These are phyloP conservation scores for Calonectria leucothoes DNA, from an alignment of 2,329 filamentous ascomycete species.

Conservation along the genomic window DNA sequence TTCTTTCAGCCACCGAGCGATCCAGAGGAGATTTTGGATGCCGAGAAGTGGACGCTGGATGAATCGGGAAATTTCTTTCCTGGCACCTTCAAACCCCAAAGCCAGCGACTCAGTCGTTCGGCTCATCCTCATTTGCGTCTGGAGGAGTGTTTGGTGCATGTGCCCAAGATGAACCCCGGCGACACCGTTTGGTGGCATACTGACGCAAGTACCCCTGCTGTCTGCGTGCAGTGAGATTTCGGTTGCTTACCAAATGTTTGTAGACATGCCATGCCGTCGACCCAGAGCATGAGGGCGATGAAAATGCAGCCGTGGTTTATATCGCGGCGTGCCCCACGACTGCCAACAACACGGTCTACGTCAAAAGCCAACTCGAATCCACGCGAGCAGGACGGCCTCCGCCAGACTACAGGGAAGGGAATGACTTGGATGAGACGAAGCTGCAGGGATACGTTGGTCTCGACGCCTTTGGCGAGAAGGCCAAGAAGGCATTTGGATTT, in stretches of 20 bases:
- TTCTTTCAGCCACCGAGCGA: conserved; percentile 51
- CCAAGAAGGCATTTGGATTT: conserved; percentile 25
- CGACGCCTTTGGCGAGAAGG: conserved; percentile 12
- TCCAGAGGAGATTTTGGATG: conserved; percentile 47
- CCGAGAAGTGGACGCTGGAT: conserved; percentile 50
- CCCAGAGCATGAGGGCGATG: conserved; percentile 47
- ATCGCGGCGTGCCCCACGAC: conserved; percentile 52
- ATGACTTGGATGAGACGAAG: conserved; percentile 22
- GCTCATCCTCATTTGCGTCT: conserved; percentile 54
- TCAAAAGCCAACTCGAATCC: conserved; percentile 31
- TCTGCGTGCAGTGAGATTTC: background rate
- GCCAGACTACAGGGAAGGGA: conserved; percentile 15
- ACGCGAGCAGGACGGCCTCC: conserved; percentile 19
- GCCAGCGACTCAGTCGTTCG: conserved; percentile 32
- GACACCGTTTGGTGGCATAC: conserved; percentile 31
- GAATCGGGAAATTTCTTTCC: conserved; percentile 49
- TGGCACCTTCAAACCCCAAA: conserved; percentile 45
- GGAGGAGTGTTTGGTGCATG: conserved; percentile 50
- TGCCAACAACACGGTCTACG: conserved; percentile 34
- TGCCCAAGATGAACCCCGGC: conserved; percentile 41
- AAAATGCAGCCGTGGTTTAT: conserved; percentile 49
- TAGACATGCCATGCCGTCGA: conserved; percentile 54
- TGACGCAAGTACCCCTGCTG: conserved; percentile 46
- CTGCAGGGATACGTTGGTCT: conserved; percentile 28
- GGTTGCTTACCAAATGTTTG: background rate